Percentiles rank a stretch among this genome's conserved stretches.
These are phyloP conservation scores for Phytophthora crassamura DNA, from an alignment of 352 stramenopile genomes.

Conservation along the genomic window DNA sequence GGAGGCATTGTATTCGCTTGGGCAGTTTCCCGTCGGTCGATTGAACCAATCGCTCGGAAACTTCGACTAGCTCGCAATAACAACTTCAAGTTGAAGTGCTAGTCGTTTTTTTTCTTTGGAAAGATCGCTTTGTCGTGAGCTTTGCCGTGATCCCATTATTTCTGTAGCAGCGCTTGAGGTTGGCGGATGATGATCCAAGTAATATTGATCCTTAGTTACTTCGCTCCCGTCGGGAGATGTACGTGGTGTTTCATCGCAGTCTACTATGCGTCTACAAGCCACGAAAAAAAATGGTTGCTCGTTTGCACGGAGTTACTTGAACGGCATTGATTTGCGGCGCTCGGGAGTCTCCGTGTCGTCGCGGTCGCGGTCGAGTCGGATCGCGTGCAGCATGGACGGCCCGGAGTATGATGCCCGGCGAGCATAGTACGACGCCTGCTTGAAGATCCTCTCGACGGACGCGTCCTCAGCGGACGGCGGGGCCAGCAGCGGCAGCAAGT, in stretches of 20 bases:
- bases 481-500: constrained; percentile 58
- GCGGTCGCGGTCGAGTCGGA: constrained; percentile 8
- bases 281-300: constrained; percentile 12
- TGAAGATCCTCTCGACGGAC: constrained; percentile 57
- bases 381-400: constrained; percentile 26
- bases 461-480: constrained; percentile 53
- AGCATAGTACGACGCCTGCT: constrained; percentile 63
- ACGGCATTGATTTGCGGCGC: constrained; percentile 50
- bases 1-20: no score
- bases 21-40: no score
- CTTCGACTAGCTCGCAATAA: no score
- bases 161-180: no score
- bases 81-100: constrained; percentile 11
- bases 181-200: constrained; percentile 3
- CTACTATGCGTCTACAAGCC: constrained; percentile 18
- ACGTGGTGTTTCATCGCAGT: constrained; percentile 8
- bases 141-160: constrained; percentile 9
- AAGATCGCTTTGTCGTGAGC: constrained; percentile 9
- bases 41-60: no score
- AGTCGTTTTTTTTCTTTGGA: no score
- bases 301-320: no score
- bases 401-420: constrained; percentile 39
- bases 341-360: constrained; percentile 34
- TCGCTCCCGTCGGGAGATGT: constrained; percentile 9
- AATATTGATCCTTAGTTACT: constrained; percentile 31